These are phyloP conservation scores for Diaporthe sp. DNA, from an alignment of 2,329 filamentous ascomycete genomes.

Conservation along the genomic window DNA sequence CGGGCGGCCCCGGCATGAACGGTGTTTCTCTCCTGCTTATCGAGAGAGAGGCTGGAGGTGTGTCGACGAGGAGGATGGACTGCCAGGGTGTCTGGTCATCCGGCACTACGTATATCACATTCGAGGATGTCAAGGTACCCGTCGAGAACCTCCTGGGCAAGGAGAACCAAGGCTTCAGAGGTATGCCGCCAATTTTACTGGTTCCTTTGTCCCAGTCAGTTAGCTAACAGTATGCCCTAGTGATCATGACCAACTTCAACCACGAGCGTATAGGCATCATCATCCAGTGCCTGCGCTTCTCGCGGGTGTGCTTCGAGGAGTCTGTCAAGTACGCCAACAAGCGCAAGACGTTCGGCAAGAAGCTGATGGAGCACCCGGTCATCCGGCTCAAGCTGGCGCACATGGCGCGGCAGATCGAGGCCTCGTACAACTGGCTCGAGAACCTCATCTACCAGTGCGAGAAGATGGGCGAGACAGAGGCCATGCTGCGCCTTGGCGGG, in stretches of 20 bases:
- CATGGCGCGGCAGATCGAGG: conserved; percentile 98
- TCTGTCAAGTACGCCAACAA: conserved; percentile 97
- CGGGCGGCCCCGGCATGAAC: conserved; percentile 90
- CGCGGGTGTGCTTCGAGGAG: conserved; percentile 97
- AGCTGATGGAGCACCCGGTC: conserved; percentile 95
- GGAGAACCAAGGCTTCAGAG: conserved; percentile 97
- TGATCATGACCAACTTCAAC: conserved; percentile 99
- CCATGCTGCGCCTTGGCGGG: conserved; percentile 94
- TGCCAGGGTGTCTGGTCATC: conserved; percentile 97
- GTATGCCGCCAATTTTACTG: conserved; percentile 58
- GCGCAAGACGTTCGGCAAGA: conserved; percentile 95
- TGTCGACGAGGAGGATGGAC: conserved; percentile 95
- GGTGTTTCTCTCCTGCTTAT: conserved; percentile 93
- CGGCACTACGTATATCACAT: conserved; percentile 97
- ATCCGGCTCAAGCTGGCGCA: conserved; percentile 98
- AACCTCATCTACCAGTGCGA: conserved; percentile 93
- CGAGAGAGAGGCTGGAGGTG: conserved; percentile 85
- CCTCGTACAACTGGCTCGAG: conserved; percentile 97
- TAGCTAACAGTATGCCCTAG: conserved; percentile 54
- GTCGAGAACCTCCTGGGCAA: conserved; percentile 99
- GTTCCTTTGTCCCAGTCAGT: no score
- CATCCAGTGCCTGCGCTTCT: conserved; percentile 96
- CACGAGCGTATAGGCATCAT: conserved; percentile 99
- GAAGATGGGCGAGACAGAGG: conserved; percentile 93
- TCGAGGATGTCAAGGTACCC: conserved; percentile 98